Evolutionary conservation across 2,329 filamentous ascomycete genomes (phyloP).

Genomic region (Huntiella decipiens): DNA sequence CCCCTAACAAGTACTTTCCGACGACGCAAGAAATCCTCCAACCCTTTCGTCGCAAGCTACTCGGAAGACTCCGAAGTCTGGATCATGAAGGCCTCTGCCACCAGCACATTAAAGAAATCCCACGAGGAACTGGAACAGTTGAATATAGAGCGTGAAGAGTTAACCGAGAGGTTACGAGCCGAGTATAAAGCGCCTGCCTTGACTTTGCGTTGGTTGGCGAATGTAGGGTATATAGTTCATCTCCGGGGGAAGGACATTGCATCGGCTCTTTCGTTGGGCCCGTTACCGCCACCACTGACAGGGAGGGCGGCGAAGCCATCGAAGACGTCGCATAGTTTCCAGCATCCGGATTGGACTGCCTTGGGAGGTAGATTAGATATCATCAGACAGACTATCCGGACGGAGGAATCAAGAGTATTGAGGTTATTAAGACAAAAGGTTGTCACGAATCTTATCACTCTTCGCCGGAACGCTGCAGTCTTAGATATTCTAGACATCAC

Average conservation of each 20-base stretch:
- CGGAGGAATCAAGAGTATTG: slow-evolving; percentile 72
- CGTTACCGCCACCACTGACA: not conserved
- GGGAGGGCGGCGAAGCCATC: slow-evolving; percentile 50
- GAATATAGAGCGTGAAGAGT: slow-evolving; percentile 34
- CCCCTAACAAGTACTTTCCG: not conserved
- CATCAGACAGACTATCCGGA: slow-evolving; percentile 54
- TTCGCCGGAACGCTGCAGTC: slow-evolving; percentile 76
- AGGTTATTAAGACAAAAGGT: slow-evolving; percentile 54
- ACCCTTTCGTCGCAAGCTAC: slow-evolving; percentile 37
- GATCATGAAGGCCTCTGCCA: slow-evolving; percentile 52
- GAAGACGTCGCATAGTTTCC: slow-evolving; percentile 69
- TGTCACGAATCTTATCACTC: slow-evolving; percentile 61
- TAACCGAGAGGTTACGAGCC: slow-evolving; percentile 43
- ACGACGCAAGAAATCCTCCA: slow-evolving; percentile 25
- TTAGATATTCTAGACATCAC: slow-evolving; percentile 86
- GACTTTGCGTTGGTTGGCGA: slow-evolving; percentile 69
- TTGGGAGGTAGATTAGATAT: slow-evolving; percentile 68
- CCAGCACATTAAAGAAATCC: slow-evolving; percentile 40
- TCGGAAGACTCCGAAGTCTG: slow-evolving; percentile 40
- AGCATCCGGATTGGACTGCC: slow-evolving; percentile 64
- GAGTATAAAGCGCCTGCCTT: slow-evolving; percentile 45
- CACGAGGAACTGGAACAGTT: slow-evolving; percentile 49
- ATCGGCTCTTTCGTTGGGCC: slow-evolving; percentile 17
- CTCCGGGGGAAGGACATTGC: slow-evolving; percentile 58
- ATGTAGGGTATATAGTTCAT: slow-evolving; percentile 77